Evolutionary conservation across 2,329 filamentous ascomycete species (phyloP), one percentile per base, ranked within the genome.

Genomic region (Aspergillus aculeatinus): DNA sequence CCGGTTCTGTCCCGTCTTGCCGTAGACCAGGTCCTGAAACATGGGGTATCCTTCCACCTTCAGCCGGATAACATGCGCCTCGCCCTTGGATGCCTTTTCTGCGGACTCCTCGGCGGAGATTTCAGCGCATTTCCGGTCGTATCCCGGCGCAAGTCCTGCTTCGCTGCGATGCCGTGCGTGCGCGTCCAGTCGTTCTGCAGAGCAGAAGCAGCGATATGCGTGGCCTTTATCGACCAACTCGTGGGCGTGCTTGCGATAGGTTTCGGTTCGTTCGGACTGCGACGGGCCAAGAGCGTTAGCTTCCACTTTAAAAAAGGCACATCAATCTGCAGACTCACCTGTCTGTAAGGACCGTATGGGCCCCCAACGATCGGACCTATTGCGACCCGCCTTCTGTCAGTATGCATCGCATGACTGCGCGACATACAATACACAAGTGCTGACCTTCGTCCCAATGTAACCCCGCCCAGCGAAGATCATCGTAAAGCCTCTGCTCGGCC

Each of bases 131-230:
- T 85, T 88, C 47, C 93, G 82, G 69, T 90, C 87, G 72, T 90
- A 91, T 58, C 87, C 83, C 58, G 81, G 84, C 63, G 78, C 80
- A 49, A 84, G 79, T 25, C 86, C 86, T 5, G 81, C 76, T 50
- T 85, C 80, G 67, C 87, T 86, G 61, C 85, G 84, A 63, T 85
- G 81, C 65, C 83, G 81, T 59, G 88, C 90, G 64, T 90, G 85
- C 7, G 81, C 77, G 60, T 90, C 84, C 3, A 96, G 82, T 31
- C 89, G 85, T 59, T 91, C 85, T 0, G 88, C 76, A 0, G 87
- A 87, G 77, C 95, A 99, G 80, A 99, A 99, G 76, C 95, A 99
- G 63, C 94, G 87, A 75, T 98, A 99, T 6, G 92, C 95, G 61
- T 89, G 84, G 10, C 88, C 90, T 7, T 83, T 81, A 4, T 87